phyloP scores from a whole-genome alignment of 441 rosid species.

The Rhodomyrtus psidioides region DNA sequence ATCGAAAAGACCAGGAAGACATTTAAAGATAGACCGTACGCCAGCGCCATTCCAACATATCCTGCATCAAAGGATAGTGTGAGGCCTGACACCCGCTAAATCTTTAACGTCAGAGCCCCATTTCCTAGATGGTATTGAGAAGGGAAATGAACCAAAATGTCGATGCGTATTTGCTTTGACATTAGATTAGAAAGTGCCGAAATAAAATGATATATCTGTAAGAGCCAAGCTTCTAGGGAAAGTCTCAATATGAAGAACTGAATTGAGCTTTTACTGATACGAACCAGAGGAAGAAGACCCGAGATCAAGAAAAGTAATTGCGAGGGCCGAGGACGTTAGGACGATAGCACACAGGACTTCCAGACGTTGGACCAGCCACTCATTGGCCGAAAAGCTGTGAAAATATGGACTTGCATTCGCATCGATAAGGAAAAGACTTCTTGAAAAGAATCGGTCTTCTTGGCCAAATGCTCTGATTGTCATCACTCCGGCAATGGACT shows the following conservation, averaged over 20 bases:
- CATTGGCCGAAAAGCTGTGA: too few relatives aligned
- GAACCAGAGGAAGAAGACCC: too few relatives aligned
- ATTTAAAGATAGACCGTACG: slow-evolving; percentile 8
- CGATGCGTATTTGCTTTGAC: background rate
- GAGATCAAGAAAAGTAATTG: too few relatives aligned
- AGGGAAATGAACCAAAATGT: background rate
- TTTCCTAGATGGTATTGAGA: background rate
- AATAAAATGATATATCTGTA: background rate
- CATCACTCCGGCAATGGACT: slow-evolving; percentile 23
- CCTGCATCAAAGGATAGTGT: background rate
- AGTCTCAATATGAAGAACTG: too few relatives aligned
- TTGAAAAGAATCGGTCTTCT: slow-evolving; percentile 22
- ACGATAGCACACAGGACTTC: too few relatives aligned
- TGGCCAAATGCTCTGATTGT: slow-evolving; percentile 28
- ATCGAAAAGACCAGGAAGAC: background rate
- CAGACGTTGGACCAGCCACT: too few relatives aligned
- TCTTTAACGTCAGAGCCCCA: background rate
- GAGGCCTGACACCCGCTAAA: background rate
- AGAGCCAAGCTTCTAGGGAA: background rate
- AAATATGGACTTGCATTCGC: too few relatives aligned
- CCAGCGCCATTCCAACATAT: slow-evolving; percentile 3
- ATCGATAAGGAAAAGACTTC: too few relatives aligned
- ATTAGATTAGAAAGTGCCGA: background rate
- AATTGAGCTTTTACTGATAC: too few relatives aligned
- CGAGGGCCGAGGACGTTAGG: too few relatives aligned